These are phyloP conservation scores for Saccharomyces hybrid DNA, from an alignment of 1,139 yeast genomes.

Conservation along the genomic window DNA sequence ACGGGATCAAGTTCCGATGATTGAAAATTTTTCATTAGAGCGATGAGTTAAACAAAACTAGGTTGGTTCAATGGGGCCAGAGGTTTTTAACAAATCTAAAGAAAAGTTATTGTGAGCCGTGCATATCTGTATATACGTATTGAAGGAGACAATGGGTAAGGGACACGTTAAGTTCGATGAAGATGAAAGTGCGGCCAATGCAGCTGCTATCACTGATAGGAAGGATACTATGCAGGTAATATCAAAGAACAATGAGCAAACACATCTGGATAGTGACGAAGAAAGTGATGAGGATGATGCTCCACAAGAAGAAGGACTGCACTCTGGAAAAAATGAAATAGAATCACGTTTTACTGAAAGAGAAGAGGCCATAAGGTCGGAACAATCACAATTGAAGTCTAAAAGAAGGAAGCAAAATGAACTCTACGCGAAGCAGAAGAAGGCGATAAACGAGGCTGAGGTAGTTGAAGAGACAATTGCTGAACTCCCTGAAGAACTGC, in stretches of 20 bases:
- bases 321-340: conserved; percentile 26
- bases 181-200: conserved; percentile 3
- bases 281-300: conserved; percentile 33
- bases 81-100: background rate
- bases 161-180: conserved; percentile 1
- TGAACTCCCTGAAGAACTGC: conserved; percentile 29
- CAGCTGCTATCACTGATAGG: background rate
- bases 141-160: background rate
- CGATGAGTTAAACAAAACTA: background rate
- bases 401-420: conserved; percentile 46
- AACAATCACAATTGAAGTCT: conserved; percentile 38
- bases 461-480: conserved; percentile 20
- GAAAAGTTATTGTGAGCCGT: background rate
- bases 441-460: conserved; percentile 18
- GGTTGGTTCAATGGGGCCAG: background rate
- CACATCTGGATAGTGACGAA: conserved; percentile 17
- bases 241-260: background rate
- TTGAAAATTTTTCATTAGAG: background rate
- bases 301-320: conserved; percentile 35
- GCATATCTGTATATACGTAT: background rate
- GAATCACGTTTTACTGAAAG: conserved; percentile 36
- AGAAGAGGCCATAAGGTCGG: conserved; percentile 33
- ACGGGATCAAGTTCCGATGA: background rate
- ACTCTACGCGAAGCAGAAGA: conserved; percentile 38
- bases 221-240: background rate